A percentile compares a stretch with the other conserved stretches of the same genome.
Conservation (phyloP, 352 stramenopile genomes). For the Phytophthora fragariae region DNA sequence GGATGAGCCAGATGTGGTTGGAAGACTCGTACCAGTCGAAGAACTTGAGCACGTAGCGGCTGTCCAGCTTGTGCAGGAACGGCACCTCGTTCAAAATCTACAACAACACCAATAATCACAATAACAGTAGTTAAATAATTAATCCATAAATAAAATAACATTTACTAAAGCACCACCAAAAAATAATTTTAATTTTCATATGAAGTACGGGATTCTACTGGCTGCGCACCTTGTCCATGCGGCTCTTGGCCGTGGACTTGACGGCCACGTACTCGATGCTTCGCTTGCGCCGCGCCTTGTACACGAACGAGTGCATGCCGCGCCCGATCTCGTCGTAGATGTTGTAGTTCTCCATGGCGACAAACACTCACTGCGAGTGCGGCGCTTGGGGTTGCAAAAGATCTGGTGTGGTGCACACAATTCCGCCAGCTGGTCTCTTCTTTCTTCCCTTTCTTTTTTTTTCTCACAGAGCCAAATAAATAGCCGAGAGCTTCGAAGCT, state of each 20-base stretch:
- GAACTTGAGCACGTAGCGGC: constrained; percentile 91
- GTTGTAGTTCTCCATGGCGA: constrained; percentile 94
- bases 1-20: constrained; percentile 96
- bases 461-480: constrained; percentile 28
- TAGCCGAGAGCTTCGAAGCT: not conserved
- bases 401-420: constrained; percentile 41
- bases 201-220: too few relatives aligned
- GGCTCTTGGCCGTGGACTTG: constrained; percentile 92
- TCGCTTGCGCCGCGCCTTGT: constrained; percentile 93
- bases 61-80: constrained; percentile 89
- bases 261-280: constrained; percentile 95
- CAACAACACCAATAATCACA: not conserved
- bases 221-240: constrained; percentile 88
- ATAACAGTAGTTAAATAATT: not conserved
- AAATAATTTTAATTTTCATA: constrained; percentile 2
- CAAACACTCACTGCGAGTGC: not conserved
- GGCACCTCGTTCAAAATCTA: constrained; percentile 90
- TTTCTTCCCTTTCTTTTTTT: constrained; percentile 37
- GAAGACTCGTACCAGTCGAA: constrained; percentile 96
- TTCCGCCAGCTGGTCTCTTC: constrained; percentile 17
- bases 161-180: not conserved
- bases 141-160: not conserved
- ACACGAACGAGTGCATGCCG: constrained; percentile 92
- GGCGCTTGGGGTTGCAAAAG: constrained; percentile 16
- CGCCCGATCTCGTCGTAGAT: constrained; percentile 95